Percentiles rank a stretch among this genome's conserved stretches.
Evolutionary conservation across 139 green algal genomes (phyloP).

Genomic region (Volvox africanus): DNA sequence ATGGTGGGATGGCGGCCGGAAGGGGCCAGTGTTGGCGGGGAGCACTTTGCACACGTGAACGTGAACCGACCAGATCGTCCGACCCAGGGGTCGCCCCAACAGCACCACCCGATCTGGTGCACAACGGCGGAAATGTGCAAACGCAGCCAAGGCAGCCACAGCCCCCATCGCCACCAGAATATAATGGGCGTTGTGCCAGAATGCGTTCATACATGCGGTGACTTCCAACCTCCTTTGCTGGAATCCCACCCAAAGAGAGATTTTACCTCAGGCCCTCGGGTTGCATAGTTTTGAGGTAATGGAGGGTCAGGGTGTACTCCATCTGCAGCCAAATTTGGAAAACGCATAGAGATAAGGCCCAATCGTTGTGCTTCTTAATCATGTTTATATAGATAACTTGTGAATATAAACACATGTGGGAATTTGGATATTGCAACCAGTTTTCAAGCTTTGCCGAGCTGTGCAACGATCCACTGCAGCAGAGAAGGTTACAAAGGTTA

Average conservation of each 20-base stretch:
- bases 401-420: neutral
- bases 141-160: too few species aligned
- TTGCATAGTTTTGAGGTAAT: constrained; percentile 51
- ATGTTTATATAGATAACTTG: neutral
- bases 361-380: neutral
- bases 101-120: too few species aligned
- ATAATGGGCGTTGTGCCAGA: neutral
- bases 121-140: too few species aligned
- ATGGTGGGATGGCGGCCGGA: too few species aligned
- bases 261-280: constrained; percentile 40
- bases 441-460: neutral
- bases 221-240: neutral
- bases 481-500: neutral
- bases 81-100: too few species aligned
- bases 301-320: constrained; percentile 50
- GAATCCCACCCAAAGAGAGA: neutral
- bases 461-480: neutral
- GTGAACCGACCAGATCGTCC: too few species aligned
- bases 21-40: too few species aligned
- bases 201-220: neutral
- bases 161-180: too few species aligned
- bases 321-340: constrained; percentile 32
- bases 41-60: too few species aligned
- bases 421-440: neutral
- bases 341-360: neutral